Evolutionary conservation across 805 yeast genomes (phyloP).

Genomic region (Candida michaelii): DNA sequence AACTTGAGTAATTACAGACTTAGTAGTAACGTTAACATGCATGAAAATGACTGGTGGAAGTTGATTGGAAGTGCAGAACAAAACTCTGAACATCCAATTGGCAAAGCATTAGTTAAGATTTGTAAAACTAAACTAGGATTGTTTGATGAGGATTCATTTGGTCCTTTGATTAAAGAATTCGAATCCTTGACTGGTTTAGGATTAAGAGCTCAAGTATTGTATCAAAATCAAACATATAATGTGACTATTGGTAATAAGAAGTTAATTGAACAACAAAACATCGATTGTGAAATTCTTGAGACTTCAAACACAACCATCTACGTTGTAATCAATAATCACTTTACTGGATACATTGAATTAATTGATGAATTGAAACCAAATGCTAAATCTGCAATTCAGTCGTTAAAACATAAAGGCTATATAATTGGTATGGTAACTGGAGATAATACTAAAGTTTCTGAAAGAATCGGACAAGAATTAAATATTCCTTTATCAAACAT

Average conservation of each 20-base stretch:
- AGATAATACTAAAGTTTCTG: conserved; percentile 66
- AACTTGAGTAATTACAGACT: conserved; percentile 24
- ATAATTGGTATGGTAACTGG: conserved; percentile 89
- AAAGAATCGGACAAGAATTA: conserved; percentile 59
- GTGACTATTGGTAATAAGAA: conserved; percentile 55
- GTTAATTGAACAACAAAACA: conserved; percentile 14
- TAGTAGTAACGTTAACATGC: not conserved
- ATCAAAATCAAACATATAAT: conserved; percentile 16
- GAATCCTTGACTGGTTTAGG: conserved; percentile 47
- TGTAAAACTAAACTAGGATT: conserved; percentile 26
- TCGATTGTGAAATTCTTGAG: conserved; percentile 10
- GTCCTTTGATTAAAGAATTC: conserved; percentile 31
- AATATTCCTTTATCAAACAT: conserved; percentile 66
- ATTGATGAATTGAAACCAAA: conserved; percentile 68
- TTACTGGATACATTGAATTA: conserved; percentile 66
- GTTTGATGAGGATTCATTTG: conserved; percentile 34
- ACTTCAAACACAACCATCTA: conserved; percentile 49
- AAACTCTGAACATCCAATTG: conserved; percentile 86
- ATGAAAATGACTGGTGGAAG: conserved; percentile 47
- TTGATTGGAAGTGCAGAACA: conserved; percentile 60
- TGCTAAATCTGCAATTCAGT: conserved; percentile 57
- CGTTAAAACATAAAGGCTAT: conserved; percentile 51
- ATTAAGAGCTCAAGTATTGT: conserved; percentile 33
- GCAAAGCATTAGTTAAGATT: conserved; percentile 58
- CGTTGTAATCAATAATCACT: conserved; percentile 56